phyloP scores from a whole-genome alignment of 2,329 filamentous ascomycete species.

The Cercospora berteroae region DNA sequence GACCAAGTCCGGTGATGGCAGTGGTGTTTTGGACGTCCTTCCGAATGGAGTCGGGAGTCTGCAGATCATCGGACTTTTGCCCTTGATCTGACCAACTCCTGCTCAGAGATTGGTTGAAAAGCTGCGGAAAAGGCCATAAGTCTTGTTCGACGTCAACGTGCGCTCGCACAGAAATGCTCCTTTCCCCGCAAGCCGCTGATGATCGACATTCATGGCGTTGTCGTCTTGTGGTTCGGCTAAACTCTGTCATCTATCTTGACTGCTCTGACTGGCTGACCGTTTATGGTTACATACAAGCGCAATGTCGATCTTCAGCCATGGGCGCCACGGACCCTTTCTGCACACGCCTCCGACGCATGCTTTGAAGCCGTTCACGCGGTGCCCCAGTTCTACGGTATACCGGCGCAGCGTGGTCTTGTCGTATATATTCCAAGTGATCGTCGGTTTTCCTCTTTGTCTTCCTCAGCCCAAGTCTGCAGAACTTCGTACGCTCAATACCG shows the following conservation, averaged over 20 bases:
- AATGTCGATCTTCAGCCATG: not conserved
- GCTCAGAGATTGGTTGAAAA: not conserved
- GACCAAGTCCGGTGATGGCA: not conserved
- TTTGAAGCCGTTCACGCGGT: not conserved
- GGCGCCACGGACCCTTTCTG: not conserved
- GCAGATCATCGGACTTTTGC: not conserved
- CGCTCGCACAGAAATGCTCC: not conserved
- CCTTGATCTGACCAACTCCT: not conserved
- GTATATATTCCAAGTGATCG: not conserved
- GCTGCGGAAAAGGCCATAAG: not conserved
- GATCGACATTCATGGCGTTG: not conserved
- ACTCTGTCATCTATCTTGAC: not conserved
- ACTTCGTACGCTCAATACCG: not conserved
- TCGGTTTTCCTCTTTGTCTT: not conserved
- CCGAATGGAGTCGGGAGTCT: not conserved
- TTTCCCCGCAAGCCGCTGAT: not conserved
- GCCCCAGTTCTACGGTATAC: not conserved
- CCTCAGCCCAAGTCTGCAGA: not conserved
- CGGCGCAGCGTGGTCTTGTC: not conserved
- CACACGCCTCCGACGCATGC: constrained; percentile 2
- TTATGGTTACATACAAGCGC: constrained; percentile 12
- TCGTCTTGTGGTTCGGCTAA: not conserved
- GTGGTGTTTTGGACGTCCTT: not conserved
- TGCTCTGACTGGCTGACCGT: not conserved
- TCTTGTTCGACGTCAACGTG: not conserved